Conservation (phyloP, 768 basidiomycete genomes). For the Galerina marginata region DNA sequence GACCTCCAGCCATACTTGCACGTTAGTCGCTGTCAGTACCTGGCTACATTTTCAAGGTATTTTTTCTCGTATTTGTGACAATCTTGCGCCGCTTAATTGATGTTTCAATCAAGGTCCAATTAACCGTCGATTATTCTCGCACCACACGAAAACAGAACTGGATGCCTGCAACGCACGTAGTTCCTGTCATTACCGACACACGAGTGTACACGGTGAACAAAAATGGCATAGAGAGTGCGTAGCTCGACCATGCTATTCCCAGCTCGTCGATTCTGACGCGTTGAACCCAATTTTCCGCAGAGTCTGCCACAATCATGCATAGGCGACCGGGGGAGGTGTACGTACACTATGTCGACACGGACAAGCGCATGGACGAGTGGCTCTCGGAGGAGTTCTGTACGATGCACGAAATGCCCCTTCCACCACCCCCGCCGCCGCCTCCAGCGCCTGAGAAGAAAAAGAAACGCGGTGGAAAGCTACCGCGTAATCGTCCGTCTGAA, state of each 20-base stretch:
- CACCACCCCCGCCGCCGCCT: conserved; percentile 21
- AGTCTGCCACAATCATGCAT: conserved; percentile 58
- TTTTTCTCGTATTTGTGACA: neutral
- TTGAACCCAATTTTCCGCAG: conserved; percentile 28
- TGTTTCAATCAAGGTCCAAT: neutral
- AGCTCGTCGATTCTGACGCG: conserved; percentile 5
- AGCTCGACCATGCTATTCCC: conserved; percentile 4
- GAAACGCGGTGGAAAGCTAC: conserved; percentile 33
- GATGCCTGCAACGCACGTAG: conserved; percentile 38
- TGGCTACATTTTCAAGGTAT: conserved; percentile 3
- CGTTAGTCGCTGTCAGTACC: neutral
- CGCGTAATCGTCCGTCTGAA: conserved; percentile 3
- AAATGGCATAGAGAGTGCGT: conserved; percentile 38
- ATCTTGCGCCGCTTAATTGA: neutral
- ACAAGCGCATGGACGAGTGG: conserved; percentile 83
- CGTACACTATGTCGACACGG: conserved; percentile 74
- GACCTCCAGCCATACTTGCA: neutral
- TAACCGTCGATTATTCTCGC: neutral
- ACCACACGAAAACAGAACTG: conserved; percentile 3
- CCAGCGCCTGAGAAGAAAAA: conserved; percentile 32
- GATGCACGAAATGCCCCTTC: conserved; percentile 24
- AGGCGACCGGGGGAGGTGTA: conserved; percentile 59
- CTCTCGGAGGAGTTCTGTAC: conserved; percentile 51
- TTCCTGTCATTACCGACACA: conserved; percentile 28
- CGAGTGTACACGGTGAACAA: conserved; percentile 37